Evolutionary conservation across 106 monocot species (phyloP).

Genomic region (Platanthera zijinensis): DNA sequence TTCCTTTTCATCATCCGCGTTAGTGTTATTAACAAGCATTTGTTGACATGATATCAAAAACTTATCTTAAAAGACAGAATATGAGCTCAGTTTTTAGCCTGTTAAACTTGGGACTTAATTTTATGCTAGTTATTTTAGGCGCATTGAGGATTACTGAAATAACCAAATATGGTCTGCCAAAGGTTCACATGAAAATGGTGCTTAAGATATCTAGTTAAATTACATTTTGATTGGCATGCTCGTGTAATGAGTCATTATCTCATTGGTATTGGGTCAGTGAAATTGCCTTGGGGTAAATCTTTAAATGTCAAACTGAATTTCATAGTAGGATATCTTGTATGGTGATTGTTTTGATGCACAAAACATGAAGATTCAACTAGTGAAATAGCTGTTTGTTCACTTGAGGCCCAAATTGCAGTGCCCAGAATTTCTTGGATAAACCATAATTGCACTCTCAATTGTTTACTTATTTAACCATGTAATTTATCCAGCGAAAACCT

Average conservation of each 20-base stretch:
- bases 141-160: background rate
- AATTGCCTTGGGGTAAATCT: background rate
- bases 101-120: background rate
- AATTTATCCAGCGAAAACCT: background rate
- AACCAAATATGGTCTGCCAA: background rate
- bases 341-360: background rate
- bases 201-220: background rate
- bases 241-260: background rate
- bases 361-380: background rate
- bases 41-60: background rate
- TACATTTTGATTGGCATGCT: background rate
- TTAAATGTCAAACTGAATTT: background rate
- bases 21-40: background rate
- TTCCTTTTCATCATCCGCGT: background rate
- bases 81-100: background rate
- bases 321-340: background rate
- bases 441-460: background rate
- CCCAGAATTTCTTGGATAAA: background rate
- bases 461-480: background rate
- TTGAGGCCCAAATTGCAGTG: background rate
- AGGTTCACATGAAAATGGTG: background rate
- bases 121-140: background rate
- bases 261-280: constrained; percentile 1
- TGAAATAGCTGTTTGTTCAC: background rate
- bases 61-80: background rate